These are phyloP conservation scores for Chlamydomonas eustigma DNA, from an alignment of 139 green algal species.

Conservation along the genomic window DNA sequence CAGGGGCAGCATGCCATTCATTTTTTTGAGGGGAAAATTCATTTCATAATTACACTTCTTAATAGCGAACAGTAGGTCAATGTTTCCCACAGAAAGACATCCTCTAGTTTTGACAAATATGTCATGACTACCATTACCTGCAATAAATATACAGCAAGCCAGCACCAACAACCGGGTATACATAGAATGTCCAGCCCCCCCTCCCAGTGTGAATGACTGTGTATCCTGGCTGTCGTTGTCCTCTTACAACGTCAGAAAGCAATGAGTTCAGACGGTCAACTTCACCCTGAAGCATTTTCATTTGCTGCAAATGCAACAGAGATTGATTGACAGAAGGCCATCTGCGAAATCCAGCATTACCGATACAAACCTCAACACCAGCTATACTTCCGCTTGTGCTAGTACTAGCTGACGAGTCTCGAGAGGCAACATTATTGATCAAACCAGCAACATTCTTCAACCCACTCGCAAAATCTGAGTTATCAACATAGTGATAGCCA, in stretches of 20 bases:
- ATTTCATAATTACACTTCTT: no score
- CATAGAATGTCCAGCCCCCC: conserved; percentile 15
- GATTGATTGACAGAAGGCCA: not conserved
- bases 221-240: conserved; percentile 9
- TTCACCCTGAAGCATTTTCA: conserved; percentile 31
- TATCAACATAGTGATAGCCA: conserved; percentile 1
- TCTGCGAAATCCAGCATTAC: no score
- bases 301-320: not conserved
- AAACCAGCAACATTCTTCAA: not conserved
- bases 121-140: no score
- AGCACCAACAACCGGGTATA: conserved; percentile 12
- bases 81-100: no score
- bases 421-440: not conserved
- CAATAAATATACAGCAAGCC: conserved; percentile 29
- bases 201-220: conserved; percentile 26
- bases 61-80: no score
- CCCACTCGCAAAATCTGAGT: not conserved
- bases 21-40: no score
- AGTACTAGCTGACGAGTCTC: no score
- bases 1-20: no score
- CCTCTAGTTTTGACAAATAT: not conserved
- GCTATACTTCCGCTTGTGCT: no score
- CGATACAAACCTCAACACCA: no score
- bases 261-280: conserved; percentile 25
- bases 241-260: conserved; percentile 27